A percentile compares a stretch with the other conserved stretches of the same genome.
Conservation (phyloP, 306 rosid species). For the Trifolium dubium region DNA sequence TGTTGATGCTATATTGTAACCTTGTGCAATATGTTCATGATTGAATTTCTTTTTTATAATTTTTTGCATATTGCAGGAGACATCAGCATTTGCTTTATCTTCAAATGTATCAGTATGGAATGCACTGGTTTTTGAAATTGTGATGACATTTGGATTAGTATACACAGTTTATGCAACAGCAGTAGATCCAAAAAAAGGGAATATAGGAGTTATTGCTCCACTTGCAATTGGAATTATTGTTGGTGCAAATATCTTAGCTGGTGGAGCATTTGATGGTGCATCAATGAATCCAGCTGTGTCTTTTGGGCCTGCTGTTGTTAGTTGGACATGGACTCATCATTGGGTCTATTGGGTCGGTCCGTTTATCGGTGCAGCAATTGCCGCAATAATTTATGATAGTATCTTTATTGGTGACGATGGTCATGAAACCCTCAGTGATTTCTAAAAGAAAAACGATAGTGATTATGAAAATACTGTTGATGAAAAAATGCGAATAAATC, state of each 20-base stretch:
- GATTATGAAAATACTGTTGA: neutral
- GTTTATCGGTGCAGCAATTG: slow-evolving; percentile 63
- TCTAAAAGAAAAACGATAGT: slow-evolving; percentile 37
- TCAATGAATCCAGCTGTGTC: slow-evolving; percentile 88
- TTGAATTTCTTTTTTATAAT: neutral
- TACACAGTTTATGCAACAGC: slow-evolving; percentile 87
- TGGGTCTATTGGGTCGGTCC: slow-evolving; percentile 90
- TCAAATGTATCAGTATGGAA: slow-evolving; percentile 62
- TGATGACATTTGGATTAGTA: slow-evolving; percentile 80
- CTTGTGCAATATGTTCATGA: neutral
- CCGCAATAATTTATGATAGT: slow-evolving; percentile 68
- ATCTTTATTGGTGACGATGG: slow-evolving; percentile 60
- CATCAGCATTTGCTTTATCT: slow-evolving; percentile 63
- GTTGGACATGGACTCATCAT: slow-evolving; percentile 67
- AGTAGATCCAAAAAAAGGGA: slow-evolving; percentile 75
- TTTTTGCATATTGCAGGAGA: slow-evolving; percentile 52
- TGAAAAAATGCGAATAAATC: neutral
- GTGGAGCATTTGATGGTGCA: slow-evolving; percentile 88
- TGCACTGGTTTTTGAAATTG: slow-evolving; percentile 73
- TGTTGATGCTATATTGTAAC: neutral
- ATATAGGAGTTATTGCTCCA: slow-evolving; percentile 69
- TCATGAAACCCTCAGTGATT: slow-evolving; percentile 63
- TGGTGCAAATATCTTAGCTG: slow-evolving; percentile 86
- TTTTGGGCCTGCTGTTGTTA: slow-evolving; percentile 78
- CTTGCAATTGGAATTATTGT: slow-evolving; percentile 81